phyloP scores from a whole-genome alignment of 768 basidiomycete genomes.

The Boletus subcaerulescens region DNA sequence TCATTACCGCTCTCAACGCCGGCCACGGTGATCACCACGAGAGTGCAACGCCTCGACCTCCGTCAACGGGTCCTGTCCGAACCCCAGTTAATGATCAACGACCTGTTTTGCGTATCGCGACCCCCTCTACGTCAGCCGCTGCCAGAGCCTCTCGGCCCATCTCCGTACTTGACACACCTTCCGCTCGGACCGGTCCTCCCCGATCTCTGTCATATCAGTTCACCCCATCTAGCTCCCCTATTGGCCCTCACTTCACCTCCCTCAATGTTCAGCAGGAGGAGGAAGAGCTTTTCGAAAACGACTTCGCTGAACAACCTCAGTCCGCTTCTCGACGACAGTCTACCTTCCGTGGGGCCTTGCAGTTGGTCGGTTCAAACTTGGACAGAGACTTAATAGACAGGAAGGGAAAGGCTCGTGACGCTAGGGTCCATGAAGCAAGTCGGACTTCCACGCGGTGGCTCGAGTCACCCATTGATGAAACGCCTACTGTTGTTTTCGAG shows the following conservation, averaged over 20 bases:
- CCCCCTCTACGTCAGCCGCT: slow-evolving; percentile 4
- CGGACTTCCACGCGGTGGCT: slow-evolving; percentile 58
- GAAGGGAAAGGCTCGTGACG: slow-evolving; percentile 54
- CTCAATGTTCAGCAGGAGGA: slow-evolving; percentile 28
- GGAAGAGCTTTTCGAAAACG: slow-evolving; percentile 27
- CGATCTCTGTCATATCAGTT: slow-evolving; percentile 69
- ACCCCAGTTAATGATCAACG: slow-evolving; percentile 7
- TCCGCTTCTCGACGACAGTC: slow-evolving; percentile 36
- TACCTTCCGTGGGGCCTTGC: slow-evolving; percentile 63
- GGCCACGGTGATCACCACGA: neutral
- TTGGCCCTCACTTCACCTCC: slow-evolving; percentile 27
- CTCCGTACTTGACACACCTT: slow-evolving; percentile 44
- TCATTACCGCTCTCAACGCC: slow-evolving; percentile 1
- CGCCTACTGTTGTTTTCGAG: slow-evolving; percentile 32
- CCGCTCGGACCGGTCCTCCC: slow-evolving; percentile 69
- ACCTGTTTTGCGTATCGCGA: slow-evolving; percentile 13
- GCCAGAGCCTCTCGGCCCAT: slow-evolving; percentile 5
- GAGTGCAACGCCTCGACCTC: neutral
- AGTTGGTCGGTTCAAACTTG: slow-evolving; percentile 32
- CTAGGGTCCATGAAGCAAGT: slow-evolving; percentile 44
- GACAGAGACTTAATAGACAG: slow-evolving; percentile 45
- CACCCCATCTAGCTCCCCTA: slow-evolving; percentile 44
- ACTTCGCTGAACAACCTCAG: slow-evolving; percentile 33
- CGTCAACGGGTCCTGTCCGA: neutral
- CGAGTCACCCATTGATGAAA: slow-evolving; percentile 51